phyloP scores from a whole-genome alignment of 2,329 filamentous ascomycete genomes.

The Penicillium sp. region DNA sequence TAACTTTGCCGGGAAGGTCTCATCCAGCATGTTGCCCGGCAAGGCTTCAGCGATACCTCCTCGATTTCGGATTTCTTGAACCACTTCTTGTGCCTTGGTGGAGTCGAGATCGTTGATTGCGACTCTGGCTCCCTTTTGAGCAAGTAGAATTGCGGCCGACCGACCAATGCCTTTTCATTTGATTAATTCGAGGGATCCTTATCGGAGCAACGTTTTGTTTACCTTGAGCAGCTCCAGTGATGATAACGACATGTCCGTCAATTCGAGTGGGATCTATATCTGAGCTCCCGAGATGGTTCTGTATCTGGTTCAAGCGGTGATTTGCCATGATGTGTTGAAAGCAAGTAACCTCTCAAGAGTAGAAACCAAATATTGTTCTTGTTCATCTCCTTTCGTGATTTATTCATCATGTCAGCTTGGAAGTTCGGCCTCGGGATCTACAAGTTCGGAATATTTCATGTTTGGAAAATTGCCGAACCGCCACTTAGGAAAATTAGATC shows the following conservation, averaged over 20 bases:
- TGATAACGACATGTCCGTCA: constrained; percentile 10
- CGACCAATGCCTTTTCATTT: constrained; percentile 7
- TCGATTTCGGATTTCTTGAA: background rate
- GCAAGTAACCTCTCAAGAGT: too few relatives aligned
- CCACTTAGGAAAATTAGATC: too few relatives aligned
- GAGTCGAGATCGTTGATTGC: constrained; percentile 10
- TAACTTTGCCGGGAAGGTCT: background rate
- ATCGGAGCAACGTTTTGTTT: background rate
- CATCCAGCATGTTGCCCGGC: background rate
- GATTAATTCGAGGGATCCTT: too few relatives aligned
- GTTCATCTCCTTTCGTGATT: too few relatives aligned
- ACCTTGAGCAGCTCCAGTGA: constrained; percentile 13
- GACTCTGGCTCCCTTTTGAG: constrained; percentile 9
- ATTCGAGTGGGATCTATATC: constrained; percentile 3
- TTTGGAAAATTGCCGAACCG: too few relatives aligned
- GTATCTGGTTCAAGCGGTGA: too few relatives aligned
- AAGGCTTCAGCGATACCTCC: background rate
- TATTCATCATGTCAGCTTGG: too few relatives aligned
- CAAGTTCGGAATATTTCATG: too few relatives aligned
- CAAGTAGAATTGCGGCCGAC: constrained; percentile 6
- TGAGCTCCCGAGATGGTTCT: background rate
- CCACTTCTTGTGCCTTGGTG: constrained; percentile 5
- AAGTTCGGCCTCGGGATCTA: too few relatives aligned
- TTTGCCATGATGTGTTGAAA: too few relatives aligned
- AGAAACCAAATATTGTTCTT: too few relatives aligned